These are phyloP conservation scores for Lentithecium fluviatile DNA, from an alignment of 495 filamentous ascomycete genomes.

Conservation along the genomic window DNA sequence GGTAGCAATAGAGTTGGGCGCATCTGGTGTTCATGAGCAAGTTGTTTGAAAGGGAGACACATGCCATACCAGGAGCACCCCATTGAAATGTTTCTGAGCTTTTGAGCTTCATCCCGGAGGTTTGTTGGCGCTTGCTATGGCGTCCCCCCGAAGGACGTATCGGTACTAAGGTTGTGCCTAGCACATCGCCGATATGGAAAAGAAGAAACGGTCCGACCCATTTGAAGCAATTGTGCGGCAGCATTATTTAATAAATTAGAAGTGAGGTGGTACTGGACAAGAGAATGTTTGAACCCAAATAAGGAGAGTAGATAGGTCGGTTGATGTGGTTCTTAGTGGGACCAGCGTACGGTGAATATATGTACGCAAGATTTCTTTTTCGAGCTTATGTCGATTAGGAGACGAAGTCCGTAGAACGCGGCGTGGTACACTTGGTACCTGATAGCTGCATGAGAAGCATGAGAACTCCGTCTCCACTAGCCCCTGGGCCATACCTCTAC, in stretches of 20 bases:
- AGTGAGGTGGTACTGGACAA: too few relatives aligned
- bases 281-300: too few relatives aligned
- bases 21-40: constrained; percentile 14
- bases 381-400: too few relatives aligned
- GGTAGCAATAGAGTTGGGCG: constrained; percentile 32
- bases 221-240: neutral
- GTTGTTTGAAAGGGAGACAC: neutral
- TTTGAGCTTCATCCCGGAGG: constrained; percentile 32
- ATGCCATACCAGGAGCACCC: constrained; percentile 28
- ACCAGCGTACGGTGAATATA: too few relatives aligned
- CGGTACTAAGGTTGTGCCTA: constrained; percentile 11
- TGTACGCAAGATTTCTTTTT: too few relatives aligned
- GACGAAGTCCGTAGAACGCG: too few relatives aligned
- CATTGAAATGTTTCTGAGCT: constrained; percentile 39
- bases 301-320: too few relatives aligned
- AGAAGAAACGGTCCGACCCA: neutral
- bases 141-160: constrained; percentile 4
- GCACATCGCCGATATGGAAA: neutral
- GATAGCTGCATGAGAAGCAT: too few relatives aligned
- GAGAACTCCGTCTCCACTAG: too few relatives aligned
- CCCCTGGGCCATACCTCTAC: too few relatives aligned
- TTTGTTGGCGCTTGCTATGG: constrained; percentile 10
- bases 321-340: too few relatives aligned
- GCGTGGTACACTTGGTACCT: too few relatives aligned
- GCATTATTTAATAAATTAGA: neutral